Conservation (phyloP, 2,329 filamentous ascomycete genomes). For the Cryphonectria carpinicola region DNA sequence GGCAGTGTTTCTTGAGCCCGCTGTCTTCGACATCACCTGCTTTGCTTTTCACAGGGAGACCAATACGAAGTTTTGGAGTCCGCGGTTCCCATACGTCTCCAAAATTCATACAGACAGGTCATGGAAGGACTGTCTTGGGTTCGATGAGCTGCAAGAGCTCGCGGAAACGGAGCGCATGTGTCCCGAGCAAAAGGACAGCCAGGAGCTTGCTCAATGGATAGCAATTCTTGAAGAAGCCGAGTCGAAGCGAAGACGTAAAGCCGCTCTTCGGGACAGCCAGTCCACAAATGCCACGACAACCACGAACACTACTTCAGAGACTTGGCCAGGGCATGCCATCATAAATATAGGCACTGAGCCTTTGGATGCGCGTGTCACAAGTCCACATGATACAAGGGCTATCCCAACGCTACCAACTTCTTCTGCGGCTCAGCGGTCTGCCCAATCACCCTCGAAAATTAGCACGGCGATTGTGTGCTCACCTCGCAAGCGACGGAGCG, state of each 20-base stretch:
- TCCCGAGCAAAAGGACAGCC: conserved; percentile 56
- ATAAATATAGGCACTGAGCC: neutral
- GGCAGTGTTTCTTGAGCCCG: conserved; percentile 67
- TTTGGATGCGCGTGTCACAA: neutral
- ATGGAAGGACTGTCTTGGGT: conserved; percentile 69
- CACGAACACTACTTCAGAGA: conserved; percentile 28
- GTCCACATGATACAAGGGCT: neutral
- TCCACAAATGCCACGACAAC: conserved; percentile 42
- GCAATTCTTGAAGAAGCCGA: conserved; percentile 61
- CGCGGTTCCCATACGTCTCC: conserved; percentile 75
- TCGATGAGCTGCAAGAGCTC: conserved; percentile 70
- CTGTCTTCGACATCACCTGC: conserved; percentile 80
- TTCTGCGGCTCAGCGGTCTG: conserved; percentile 10
- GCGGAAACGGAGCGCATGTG: conserved; percentile 60
- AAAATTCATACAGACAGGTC: conserved; percentile 80
- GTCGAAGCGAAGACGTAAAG: conserved; percentile 41
- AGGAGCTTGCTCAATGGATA: conserved; percentile 66
- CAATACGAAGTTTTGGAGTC: conserved; percentile 71
- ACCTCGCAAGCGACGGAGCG: conserved; percentile 20
- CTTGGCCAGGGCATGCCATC: neutral
- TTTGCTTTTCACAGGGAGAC: conserved; percentile 77
- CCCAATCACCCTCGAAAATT: neutral
- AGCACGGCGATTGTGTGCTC: neutral
- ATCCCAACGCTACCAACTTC: conserved; percentile 21
- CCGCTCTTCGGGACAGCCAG: conserved; percentile 51